Conservation (phyloP, 164 flowering plant genomes). For the Aristolochia contorta region DNA sequence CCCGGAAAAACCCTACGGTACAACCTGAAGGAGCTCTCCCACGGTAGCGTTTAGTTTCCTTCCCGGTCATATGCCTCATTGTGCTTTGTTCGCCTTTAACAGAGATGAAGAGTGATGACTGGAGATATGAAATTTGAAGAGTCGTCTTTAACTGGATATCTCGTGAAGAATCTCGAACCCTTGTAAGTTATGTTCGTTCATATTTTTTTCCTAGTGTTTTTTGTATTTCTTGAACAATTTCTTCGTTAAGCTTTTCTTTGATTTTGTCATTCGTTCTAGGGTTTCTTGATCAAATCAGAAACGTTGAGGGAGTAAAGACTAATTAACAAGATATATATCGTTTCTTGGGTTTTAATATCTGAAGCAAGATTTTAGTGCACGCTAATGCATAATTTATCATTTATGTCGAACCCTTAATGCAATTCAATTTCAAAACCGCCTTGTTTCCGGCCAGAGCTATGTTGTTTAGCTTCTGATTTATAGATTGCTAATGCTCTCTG, state of each 20-base stretch:
- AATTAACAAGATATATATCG: no score
- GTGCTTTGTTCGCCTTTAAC: not conserved
- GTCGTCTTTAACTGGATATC: constrained; percentile 17
- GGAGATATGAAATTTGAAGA: constrained; percentile 25
- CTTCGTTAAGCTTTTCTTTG: not conserved
- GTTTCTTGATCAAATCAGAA: no score
- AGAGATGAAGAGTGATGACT: constrained; percentile 10
- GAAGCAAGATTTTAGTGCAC: no score
- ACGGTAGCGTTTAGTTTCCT: not conserved
- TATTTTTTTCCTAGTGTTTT: not conserved
- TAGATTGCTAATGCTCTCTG: no score
- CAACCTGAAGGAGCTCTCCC: no score
- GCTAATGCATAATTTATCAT: no score
- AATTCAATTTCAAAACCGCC: no score
- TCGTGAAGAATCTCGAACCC: constrained; percentile 23
- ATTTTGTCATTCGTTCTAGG: not conserved
- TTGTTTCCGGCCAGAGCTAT: no score
- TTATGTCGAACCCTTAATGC: no score
- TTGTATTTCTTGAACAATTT: not conserved
- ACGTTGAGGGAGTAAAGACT: no score
- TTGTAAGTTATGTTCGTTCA: constrained; percentile 16
- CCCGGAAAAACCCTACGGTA: not conserved
- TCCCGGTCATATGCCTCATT: not conserved
- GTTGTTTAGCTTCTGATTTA: no score
- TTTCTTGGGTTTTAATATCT: no score